Evolutionary conservation across 345 rosid species (phyloP), one percentile per base, ranked within the genome.

Genomic region (Eucalyptus urophylla): DNA sequence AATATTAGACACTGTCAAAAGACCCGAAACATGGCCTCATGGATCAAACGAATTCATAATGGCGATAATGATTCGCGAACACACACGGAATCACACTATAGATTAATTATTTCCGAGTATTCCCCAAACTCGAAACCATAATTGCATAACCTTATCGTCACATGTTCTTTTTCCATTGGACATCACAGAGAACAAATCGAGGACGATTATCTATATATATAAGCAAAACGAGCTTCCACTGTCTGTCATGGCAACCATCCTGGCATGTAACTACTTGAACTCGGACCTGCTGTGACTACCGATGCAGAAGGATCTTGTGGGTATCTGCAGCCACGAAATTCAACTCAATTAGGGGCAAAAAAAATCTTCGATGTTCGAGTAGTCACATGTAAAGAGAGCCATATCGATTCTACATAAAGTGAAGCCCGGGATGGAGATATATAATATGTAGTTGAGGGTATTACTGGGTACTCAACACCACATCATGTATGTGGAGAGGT

Each of bases 171-270:
- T 37, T 72, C 81, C 83, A 72, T 37, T 4, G 81, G 44, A 72
- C 44, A 22, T 72, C 81, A 37, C 13, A 10, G 8, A 10, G 43
- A 21, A 37, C 45, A 37, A 72, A 72, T 72, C 27, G 5, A 72
- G 83, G 83, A 37, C 45, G 83, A 40, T 37, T 72, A 72, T 72
- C 33, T 65, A 62, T 65, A 65, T 65, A 69, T 72, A 72, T 72
- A 72, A 37, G 81, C 81, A 37, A 72, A 72, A 72, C 13, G 45
- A 72, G 81, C 83, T 72, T 37, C 83, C 27, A 11, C 83, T 16
- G 81, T 92, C 83, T 14, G 69, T 92, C 93, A 97, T 67, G 99
- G 99, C 88, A 97, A 90, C 99, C 99, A 97, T 91, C 97, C 99
- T 51, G 95, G 90, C 98, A 96, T 95, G 93, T 94, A 97, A 90